Conservation (phyloP, 331 rosid species). For the Cydonia oblonga region DNA sequence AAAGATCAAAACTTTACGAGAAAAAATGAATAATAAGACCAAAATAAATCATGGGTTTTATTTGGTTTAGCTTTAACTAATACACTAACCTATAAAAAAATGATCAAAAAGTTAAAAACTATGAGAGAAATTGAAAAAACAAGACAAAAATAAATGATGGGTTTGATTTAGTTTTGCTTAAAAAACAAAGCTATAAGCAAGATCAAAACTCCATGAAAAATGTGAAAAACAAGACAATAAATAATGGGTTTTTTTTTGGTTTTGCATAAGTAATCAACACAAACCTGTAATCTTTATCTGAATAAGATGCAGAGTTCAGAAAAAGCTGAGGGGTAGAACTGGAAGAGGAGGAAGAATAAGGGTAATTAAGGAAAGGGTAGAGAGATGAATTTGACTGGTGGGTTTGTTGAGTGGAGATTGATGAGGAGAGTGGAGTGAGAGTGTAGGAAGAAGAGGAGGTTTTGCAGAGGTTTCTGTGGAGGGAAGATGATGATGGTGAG, state of each 20-base stretch:
- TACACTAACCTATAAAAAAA: not conserved
- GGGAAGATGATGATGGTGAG: conserved; percentile 15
- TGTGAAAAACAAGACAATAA: not conserved
- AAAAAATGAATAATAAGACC: not conserved
- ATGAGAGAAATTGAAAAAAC: not conserved
- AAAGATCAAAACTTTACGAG: not conserved
- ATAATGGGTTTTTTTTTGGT: not conserved
- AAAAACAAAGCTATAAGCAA: conserved; percentile 38
- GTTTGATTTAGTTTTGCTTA: conserved; percentile 24
- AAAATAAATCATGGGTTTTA: not conserved
- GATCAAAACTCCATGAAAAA: not conserved
- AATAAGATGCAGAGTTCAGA: conserved; percentile 56
- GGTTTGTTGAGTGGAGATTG: conserved; percentile 22
- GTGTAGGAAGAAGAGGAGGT: conserved; percentile 22
- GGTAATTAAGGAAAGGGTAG: conserved; percentile 37
- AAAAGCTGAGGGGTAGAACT: conserved; percentile 56
- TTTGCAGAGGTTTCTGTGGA: conserved; percentile 32
- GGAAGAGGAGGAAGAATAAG: conserved; percentile 39
- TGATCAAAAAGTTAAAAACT: not conserved
- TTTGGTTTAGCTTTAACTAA: not conserved
- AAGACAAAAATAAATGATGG: not conserved
- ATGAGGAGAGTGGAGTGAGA: conserved; percentile 35
- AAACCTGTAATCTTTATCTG: conserved; percentile 67
- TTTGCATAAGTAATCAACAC: not conserved
- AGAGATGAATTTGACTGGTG: conserved; percentile 32